Percentiles rank a stretch among this genome's conserved stretches.
Evolutionary conservation across 202 grass and related monocot genomes (phyloP).

Genomic region (Zoysia matrella): DNA sequence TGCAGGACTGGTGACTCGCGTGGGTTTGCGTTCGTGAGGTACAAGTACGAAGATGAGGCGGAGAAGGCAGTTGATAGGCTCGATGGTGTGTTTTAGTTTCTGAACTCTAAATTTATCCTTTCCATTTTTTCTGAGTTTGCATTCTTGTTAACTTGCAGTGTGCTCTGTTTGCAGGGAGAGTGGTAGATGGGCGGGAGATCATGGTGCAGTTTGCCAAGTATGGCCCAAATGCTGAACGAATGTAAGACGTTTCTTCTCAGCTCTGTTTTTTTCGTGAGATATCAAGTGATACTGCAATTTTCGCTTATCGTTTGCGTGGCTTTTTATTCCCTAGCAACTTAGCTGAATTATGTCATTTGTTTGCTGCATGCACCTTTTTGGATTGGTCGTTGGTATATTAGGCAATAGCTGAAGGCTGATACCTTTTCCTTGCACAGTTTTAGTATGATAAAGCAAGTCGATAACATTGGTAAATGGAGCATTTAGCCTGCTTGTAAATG

Average conservation of each 20-base stretch:
- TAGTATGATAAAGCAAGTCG: too few relatives aligned
- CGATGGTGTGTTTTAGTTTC: constrained; percentile 58
- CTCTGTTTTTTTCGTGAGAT: background rate
- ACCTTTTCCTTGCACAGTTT: too few relatives aligned
- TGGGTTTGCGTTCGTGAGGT: constrained; percentile 96
- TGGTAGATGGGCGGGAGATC: constrained; percentile 91
- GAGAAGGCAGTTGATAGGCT: constrained; percentile 94
- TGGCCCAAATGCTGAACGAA: constrained; percentile 90
- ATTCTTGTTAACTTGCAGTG: background rate
- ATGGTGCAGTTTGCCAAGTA: constrained; percentile 99
- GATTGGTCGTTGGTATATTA: background rate
- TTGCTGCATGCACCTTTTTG: background rate
- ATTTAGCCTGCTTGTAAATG: background rate
- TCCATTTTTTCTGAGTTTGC: background rate
- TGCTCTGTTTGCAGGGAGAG: constrained; percentile 60
- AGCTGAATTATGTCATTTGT: background rate
- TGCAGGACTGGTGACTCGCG: constrained; percentile 87
- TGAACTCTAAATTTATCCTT: background rate
- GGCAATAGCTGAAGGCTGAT: too few relatives aligned
- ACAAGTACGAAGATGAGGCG: constrained; percentile 93
- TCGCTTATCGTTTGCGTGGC: background rate
- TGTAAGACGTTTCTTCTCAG: constrained; percentile 60
- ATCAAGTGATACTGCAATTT: background rate
- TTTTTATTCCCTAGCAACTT: background rate
- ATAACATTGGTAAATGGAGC: background rate